Conservation (phyloP, 345 rosid species). For the Hirschfeldia incana region DNA sequence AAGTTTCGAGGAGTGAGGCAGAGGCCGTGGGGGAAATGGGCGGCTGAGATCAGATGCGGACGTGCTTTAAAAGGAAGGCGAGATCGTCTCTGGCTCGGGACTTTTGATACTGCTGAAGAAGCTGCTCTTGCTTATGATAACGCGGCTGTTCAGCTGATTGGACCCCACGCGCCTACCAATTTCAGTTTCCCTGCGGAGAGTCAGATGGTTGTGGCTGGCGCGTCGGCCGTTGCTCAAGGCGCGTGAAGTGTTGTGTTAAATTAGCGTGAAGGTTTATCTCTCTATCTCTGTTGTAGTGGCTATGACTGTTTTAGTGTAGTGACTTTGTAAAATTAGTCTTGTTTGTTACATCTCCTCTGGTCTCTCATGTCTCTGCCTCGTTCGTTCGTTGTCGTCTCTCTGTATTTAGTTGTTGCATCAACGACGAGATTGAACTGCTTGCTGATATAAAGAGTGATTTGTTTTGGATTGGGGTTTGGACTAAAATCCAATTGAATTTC, state of each 20-base stretch:
- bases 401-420: constrained; percentile 1
- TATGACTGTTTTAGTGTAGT: neutral
- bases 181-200: neutral
- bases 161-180: neutral
- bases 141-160: neutral
- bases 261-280: neutral
- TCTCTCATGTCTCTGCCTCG: neutral
- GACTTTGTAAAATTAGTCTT: neutral
- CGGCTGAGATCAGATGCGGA: neutral
- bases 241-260: neutral
- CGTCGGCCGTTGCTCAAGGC: neutral
- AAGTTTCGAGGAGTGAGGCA: neutral
- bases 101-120: neutral
- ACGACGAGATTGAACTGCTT: neutral
- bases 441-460: no score
- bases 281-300: neutral
- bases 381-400: neutral
- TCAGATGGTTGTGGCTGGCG: neutral
- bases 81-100: constrained; percentile 2
- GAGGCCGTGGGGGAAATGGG: neutral
- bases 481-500: neutral
- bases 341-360: neutral
- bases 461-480: neutral
- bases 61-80: neutral
- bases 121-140: neutral